phyloP scores from a whole-genome alignment of 257 asterid genomes.

The Penstemon newberryi region DNA sequence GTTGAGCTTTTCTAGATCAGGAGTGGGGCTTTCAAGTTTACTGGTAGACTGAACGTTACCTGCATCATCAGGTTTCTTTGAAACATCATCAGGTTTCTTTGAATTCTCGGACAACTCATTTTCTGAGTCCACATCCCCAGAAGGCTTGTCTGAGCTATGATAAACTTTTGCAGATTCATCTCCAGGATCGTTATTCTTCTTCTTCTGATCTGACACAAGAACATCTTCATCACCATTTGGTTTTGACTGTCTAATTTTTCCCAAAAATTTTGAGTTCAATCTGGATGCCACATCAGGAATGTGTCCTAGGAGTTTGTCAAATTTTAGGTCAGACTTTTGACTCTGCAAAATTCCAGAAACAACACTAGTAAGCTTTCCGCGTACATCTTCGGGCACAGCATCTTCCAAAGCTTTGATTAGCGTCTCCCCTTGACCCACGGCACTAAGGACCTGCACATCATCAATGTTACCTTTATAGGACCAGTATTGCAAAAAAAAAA shows the following conservation, averaged over 20 bases:
- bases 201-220: conserved; percentile 39
- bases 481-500: conserved; percentile 17
- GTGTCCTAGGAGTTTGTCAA: conserved; percentile 47
- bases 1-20: conserved; percentile 38
- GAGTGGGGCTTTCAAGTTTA: conserved; percentile 31
- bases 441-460: conserved; percentile 70
- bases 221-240: conserved; percentile 37
- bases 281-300: conserved; percentile 46
- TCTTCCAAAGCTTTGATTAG: conserved; percentile 85
- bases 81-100: conserved; percentile 36
- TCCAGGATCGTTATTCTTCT: conserved; percentile 34
- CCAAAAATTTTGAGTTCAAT: conserved; percentile 41
- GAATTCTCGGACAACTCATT: conserved; percentile 42
- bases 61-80: conserved; percentile 37
- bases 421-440: conserved; percentile 87
- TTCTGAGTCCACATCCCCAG: conserved; percentile 44
- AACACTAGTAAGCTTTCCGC: conserved; percentile 74
- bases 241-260: conserved; percentile 31
- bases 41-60: conserved; percentile 30
- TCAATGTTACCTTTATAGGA: conserved; percentile 20
- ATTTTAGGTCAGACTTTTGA: conserved; percentile 54
- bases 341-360: conserved; percentile 68
- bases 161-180: conserved; percentile 39
- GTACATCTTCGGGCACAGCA: conserved; percentile 96
- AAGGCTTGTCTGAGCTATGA: conserved; percentile 42